A percentile compares a stretch with the other conserved stretches of the same genome.
Evolutionary conservation across 1,284 basidiomycete genomes (phyloP).

Genomic region (Melampsora medusae): DNA sequence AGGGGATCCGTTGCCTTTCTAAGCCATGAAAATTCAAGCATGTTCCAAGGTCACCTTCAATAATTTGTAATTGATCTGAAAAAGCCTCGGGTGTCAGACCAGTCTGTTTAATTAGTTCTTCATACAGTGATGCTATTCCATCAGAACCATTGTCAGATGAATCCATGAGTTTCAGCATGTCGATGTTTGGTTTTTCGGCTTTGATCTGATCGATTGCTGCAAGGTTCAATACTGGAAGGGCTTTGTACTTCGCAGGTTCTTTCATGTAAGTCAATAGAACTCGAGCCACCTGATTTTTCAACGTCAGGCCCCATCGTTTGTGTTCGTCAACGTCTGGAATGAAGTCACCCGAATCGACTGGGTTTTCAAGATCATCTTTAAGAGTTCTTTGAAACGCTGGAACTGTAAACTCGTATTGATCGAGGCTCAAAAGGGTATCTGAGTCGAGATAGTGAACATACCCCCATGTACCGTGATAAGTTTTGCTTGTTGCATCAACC

Average conservation of each 20-base stretch:
- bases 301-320: neutral
- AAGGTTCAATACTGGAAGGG: neutral
- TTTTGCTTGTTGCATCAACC: neutral
- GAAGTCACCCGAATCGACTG: neutral
- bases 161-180: slow-evolving; percentile 17
- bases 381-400: neutral
- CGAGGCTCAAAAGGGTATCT: neutral
- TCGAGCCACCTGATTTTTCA: slow-evolving; percentile 6
- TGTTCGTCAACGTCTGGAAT: neutral
- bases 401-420: neutral
- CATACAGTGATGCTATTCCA: neutral
- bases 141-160: slow-evolving; percentile 4
- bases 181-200: neutral
- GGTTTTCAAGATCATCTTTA: too few relatives aligned
- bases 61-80: slow-evolving; percentile 4
- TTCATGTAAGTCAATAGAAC: neutral
- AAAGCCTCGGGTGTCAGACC: neutral
- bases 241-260: too few relatives aligned
- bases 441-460: neutral
- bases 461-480: slow-evolving; percentile 15
- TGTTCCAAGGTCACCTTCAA: neutral
- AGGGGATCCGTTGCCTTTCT: neutral
- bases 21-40: neutral
- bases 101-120: neutral
- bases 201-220: neutral